A percentile compares a stretch with the other conserved stretches of the same genome.
phyloP scores from a whole-genome alignment of 768 basidiomycete species.

The Wakefieldia striispora region DNA sequence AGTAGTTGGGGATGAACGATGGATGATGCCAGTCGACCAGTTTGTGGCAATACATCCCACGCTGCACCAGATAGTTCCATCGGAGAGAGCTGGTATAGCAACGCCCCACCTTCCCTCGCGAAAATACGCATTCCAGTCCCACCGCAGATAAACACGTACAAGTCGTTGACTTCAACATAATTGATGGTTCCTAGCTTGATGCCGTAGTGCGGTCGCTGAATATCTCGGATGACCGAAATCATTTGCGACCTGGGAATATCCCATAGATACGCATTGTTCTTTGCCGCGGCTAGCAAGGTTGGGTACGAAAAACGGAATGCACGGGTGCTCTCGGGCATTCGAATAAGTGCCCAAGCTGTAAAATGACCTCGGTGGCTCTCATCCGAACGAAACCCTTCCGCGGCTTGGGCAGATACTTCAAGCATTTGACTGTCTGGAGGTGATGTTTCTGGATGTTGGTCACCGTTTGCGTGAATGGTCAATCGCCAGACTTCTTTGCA shows the following conservation, averaged over 20 bases:
- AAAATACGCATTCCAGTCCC: constrained; percentile 49
- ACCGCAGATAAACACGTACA: constrained; percentile 61
- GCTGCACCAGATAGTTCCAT: constrained; percentile 33
- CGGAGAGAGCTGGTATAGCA: constrained; percentile 44
- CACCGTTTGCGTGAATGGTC: constrained; percentile 32
- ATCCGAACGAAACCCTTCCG: constrained; percentile 7
- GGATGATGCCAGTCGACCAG: constrained; percentile 3
- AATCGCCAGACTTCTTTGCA: constrained; percentile 73
- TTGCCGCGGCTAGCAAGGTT: constrained; percentile 50
- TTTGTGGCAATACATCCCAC: constrained; percentile 33
- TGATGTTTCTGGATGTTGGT: constrained; percentile 22
- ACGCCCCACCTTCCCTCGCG: constrained; percentile 42
- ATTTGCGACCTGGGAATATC: constrained; percentile 53
- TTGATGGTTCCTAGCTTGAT: constrained; percentile 39
- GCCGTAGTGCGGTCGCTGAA: constrained; percentile 12
- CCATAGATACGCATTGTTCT: constrained; percentile 53
- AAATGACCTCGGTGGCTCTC: constrained; percentile 48
- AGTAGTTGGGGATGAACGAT: constrained; percentile 24
- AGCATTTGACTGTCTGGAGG: constrained; percentile 34
- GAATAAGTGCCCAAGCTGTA: constrained; percentile 57
- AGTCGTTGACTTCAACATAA: constrained; percentile 65
- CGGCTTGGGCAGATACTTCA: constrained; percentile 21
- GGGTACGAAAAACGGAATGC: constrained; percentile 74
- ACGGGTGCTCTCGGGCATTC: constrained; percentile 38
- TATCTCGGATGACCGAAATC: constrained; percentile 38